Conservation (phyloP, 768 basidiomycete genomes). For the Cystofilobasidium ferigula region DNA sequence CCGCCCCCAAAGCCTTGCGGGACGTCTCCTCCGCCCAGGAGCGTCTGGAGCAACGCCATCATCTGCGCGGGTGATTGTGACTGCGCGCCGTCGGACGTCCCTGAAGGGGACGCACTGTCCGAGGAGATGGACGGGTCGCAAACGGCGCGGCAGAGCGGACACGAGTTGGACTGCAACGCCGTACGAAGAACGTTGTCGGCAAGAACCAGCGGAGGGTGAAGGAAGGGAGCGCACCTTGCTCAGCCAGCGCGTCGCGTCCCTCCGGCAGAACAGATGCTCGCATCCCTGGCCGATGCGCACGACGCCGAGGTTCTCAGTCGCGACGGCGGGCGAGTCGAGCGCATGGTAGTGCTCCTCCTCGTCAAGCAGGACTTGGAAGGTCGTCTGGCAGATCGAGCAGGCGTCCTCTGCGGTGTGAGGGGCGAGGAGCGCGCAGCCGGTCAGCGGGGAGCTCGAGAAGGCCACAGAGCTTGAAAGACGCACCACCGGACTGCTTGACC, state of each 20-base stretch:
- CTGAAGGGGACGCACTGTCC: neutral
- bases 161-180: constrained; percentile 11
- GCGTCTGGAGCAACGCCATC: constrained; percentile 8
- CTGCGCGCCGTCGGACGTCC: neutral
- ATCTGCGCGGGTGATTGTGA: neutral
- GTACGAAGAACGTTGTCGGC: neutral
- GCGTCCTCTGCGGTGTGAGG: constrained; percentile 2
- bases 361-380: constrained; percentile 9
- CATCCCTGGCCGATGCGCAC: constrained; percentile 11
- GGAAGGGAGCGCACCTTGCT: constrained; percentile 4
- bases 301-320: constrained; percentile 14
- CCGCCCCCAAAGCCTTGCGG: neutral
- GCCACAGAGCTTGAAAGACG: too few relatives aligned
- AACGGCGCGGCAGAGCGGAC: constrained; percentile 8
- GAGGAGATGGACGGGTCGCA: constrained; percentile 15
- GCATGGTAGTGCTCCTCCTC: constrained; percentile 22
- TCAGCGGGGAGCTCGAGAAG: neutral
- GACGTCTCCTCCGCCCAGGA: constrained; percentile 1
- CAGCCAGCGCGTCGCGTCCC: constrained; percentile 21
- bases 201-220: neutral
- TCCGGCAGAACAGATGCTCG: constrained; percentile 15
- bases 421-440: too few relatives aligned
- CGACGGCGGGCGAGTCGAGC: constrained; percentile 5
- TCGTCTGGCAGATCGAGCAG: constrained; percentile 20
- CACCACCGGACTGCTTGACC: constrained; percentile 2